Evolutionary conservation across 2,329 filamentous ascomycete genomes (phyloP), one percentile per base, ranked within the genome.

Genomic region (Alternaria ethzedia): DNA sequence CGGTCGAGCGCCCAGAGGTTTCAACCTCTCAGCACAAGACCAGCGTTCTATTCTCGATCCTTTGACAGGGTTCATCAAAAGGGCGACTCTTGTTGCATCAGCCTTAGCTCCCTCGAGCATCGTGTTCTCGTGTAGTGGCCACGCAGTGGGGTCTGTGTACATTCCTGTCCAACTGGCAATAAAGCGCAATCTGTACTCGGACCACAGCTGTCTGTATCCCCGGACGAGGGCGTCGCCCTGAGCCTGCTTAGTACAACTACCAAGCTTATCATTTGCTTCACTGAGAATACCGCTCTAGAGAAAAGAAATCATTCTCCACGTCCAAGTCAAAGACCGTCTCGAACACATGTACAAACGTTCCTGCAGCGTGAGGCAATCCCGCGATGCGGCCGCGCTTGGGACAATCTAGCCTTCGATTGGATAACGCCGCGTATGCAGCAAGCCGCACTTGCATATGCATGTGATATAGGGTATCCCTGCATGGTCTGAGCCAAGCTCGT

Each of bases 371-470:
- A 75, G 74, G 75, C 69, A 68, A 72, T 76, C 71, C 75, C 75
- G 75, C 76, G 69, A 71, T 70, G 68, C 70, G 71, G 66, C 57
- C 65, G 60, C 57, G 65, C 74, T 73, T 73, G 68, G 58, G 49
- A 32, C 41, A 46, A 17, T 44, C 50, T 41, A 58, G 46, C 47
- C 44, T 15, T 44, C 66, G 63, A 78, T 78, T 78, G 77, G 76
- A 23, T 59, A 63, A 60, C 71, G 74, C 66, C 59, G 49, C 56
- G 68, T 47, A 70, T 79, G 77, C 75, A 78, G 63, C 57, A 68
- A 76, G 76, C 77, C 77, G 77, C 70, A 64, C 67, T 63, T 79
- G 76, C 77, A 79, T 78, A 78, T 79, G 77, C 76, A 65, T 77
- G 76, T 77, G 71, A 77, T 76, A 67, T 67, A 72, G 71, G 67